Evolutionary conservation across 2,329 filamentous ascomycete genomes (phyloP), one percentile per base, ranked within the genome.

Genomic region (Colletotrichum trifolii): DNA sequence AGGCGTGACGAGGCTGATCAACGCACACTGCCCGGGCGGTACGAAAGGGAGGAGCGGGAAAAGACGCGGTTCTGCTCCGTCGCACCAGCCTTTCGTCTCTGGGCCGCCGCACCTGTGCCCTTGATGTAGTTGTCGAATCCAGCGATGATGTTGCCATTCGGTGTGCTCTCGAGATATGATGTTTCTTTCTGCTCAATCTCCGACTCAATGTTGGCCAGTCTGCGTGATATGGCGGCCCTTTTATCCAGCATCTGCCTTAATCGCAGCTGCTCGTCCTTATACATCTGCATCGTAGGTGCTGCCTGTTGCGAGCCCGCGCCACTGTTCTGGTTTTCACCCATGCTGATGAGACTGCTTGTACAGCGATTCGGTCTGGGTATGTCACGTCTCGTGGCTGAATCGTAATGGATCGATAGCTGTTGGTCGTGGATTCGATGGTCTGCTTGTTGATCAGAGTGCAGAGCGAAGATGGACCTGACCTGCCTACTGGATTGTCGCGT

Each of bases 121-220:
- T 99, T 99, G 83, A 97, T 96, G 81, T 98, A 99, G 75, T 94
- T 96, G 77, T 99, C 96, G 77, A 99, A 99, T 25, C 96, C 96
- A 53, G 92, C 94, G 76, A 99, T 95, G 75, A 99, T 98, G 81
- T 99, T 99, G 48, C 96, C 96, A 71, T 85, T 88, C 12, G 89
- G 90, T 5, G 94, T 96, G 73, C 93, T 93, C 77, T 98, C 95
- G 55, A 99, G 88, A 77, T 99, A 99, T 15, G 90, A 86, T 63
- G 90, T 88, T 77, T 99, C 96, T 73, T 93, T 91, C 69, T 91
- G 89, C 74, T 87, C 89, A 72, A 99, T 98, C 69, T 87, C 86
- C 54, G 97, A 92, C 81, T 99, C 96, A 64, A 82, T 53, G 13
- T 47, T 40, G 45, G 75, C 75, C 72, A 58, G 79, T 73, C 15